phyloP scores from a whole-genome alignment of 345 rosid species.

The Boechera stricta region DNA sequence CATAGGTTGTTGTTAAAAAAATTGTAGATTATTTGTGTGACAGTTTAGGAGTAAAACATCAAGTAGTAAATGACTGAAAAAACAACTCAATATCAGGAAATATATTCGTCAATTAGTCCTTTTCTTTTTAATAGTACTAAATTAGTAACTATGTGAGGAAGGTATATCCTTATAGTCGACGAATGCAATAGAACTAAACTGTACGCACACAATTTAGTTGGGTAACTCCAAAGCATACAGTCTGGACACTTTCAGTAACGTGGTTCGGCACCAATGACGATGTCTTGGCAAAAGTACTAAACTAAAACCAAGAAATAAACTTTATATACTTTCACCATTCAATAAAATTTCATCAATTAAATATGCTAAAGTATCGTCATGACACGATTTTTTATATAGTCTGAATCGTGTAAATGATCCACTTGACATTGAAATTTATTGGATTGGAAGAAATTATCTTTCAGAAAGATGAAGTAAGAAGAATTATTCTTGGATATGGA shows the following conservation, averaged over 20 bases:
- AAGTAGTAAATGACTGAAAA: neutral
- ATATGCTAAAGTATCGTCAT: conserved; percentile 5
- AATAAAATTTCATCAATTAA: neutral
- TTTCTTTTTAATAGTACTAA: no score
- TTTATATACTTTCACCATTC: conserved; percentile 32
- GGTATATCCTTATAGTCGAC: neutral
- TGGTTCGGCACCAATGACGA: conserved; percentile 34
- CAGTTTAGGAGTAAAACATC: no score
- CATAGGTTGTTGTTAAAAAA: no score
- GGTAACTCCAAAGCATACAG: conserved; percentile 15
- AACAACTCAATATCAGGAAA: neutral
- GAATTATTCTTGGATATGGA: neutral
- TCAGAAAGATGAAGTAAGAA: neutral
- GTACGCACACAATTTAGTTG: conserved; percentile 22
- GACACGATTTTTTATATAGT: conserved; percentile 24
- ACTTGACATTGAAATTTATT: conserved; percentile 6
- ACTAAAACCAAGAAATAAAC: conserved; percentile 31
- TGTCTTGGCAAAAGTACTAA: conserved; percentile 33
- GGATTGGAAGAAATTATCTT: neutral
- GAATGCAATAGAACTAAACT: conserved; percentile 6
- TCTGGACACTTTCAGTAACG: conserved; percentile 26
- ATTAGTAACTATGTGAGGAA: neutral
- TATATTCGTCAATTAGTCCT: no score
- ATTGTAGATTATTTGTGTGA: neutral
- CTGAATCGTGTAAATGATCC: conserved; percentile 13